Evolutionary conservation across 495 filamentous ascomycete genomes (phyloP), one percentile per base, ranked within the genome.

Genomic region (Diplogelasinospora grovesii): DNA sequence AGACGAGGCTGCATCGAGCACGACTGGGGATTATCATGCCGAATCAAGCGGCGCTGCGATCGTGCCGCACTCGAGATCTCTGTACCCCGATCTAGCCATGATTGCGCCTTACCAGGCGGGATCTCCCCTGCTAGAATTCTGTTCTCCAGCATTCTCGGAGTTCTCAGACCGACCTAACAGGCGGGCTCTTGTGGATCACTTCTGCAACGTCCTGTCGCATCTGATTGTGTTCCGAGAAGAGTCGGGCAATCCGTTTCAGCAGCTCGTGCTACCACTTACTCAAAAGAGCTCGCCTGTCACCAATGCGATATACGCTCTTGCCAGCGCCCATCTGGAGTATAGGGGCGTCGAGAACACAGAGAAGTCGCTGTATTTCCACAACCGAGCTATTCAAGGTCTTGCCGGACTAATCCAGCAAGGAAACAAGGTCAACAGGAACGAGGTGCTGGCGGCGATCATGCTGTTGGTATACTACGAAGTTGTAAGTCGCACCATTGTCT

Each of bases 381-480:
- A 71, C 38, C 60, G 60, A 43, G 77, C 77, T 20, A 66, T 81
- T 34, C 72, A 77, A 39, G 75, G 74, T 0, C 57, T 81, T n/a
- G 70, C 72, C 4, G 56, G 61, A 50, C 50, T 78, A 22, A 78
- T 81, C 49, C 65, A 76, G 39, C 63, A 77, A 20, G 70, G 71
- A 40, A 57, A 58, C 20, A 64, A 61, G 39, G 59, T 63, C 23
- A 69, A 69, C 36, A 59, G 68, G 43, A 78, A 74, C 29, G 77
- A 81, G 47, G 59, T 80, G 10, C 54, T 81, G 14, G 77, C 75
- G 2, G 73, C 75, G 8, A 77, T 81, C 32, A 79, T 81, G 56
- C 64, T 81, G 19, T 56, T 81, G 1, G 64, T 81, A 13, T 81
- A 81, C 53, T 81, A 79, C 40, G 77, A 81, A 69, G 71, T 74